Base-by-base conservation (phyloP, 2,329 filamentous ascomycete genomes). In the Trichoderma semiorbis region DNA sequence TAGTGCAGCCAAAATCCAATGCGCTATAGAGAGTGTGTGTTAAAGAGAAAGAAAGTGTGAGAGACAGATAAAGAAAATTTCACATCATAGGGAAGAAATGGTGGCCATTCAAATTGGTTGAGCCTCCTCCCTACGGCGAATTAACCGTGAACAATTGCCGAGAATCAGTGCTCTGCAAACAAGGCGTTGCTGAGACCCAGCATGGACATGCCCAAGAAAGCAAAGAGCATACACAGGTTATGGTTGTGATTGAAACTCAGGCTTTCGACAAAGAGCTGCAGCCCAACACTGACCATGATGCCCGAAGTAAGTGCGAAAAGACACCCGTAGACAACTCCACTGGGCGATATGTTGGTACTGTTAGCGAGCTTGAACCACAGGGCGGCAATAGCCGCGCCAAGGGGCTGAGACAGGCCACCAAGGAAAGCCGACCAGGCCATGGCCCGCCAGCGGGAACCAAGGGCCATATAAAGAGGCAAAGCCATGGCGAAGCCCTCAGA, bases 401-500 rank as follows among this genome's bases (percentile, higher is more conserved):
- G 80, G 0, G 96, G 96, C 78, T 99, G 96, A 65, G 90, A 94
- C 7, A 96, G 84, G 0, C 96, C 96, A 12, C 96, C 96, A 0
- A 99, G 85, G 0, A 97, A 80, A 11, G 92, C 91, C 5, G 93
- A 91, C 90, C 93, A 97, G 72, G 92, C 82, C 84, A 98, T 96
- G 21, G 96, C 95, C 76, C 91, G 92, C 78, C 89, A 84, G 60
- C 94, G 91, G 72, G 91, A 95, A 73, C 91, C 88, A 36, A 98
- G 88, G 1, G 96, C 96, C 77, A 99, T 92, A 81, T 97, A 99
- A 0, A 99, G 86, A 0, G 96, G 96, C 0, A 99, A 84, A 0
- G 94, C 94, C 87, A 99, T 92, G 73, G 95, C 93, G 79, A 98
- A 98, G 2, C 96, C 96, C 83, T 99, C 96, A 32, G 94, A 95